phyloP scores from a whole-genome alignment of 106 monocot genomes.

The Allium cepa region DNA sequence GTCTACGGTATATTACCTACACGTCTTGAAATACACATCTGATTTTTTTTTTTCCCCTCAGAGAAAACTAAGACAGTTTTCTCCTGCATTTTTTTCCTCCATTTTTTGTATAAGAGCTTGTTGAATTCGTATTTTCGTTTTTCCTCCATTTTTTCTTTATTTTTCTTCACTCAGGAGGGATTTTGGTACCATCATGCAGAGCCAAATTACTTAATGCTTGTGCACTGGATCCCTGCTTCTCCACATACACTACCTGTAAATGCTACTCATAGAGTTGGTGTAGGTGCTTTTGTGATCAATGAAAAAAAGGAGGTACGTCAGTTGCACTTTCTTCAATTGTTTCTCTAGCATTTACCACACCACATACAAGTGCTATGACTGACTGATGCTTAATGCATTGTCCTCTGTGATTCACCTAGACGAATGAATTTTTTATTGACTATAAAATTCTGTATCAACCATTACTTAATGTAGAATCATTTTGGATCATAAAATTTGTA shows the following conservation, averaged over 20 bases:
- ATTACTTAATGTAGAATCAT: too few species aligned
- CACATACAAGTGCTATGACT: neutral
- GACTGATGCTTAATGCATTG: neutral
- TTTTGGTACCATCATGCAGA: conserved; percentile 99
- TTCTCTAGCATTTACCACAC: too few species aligned
- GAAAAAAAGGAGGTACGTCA: conserved; percentile 63
- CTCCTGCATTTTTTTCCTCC: too few species aligned
- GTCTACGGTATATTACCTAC: too few species aligned
- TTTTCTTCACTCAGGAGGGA: conserved; percentile 57
- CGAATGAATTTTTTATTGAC: neutral
- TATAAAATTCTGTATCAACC: too few species aligned
- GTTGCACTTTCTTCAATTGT: neutral
- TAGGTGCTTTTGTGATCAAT: conserved; percentile 91
- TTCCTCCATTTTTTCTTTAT: too few species aligned
- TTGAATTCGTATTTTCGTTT: too few species aligned
- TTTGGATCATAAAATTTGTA: conserved; percentile 8
- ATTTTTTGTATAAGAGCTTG: too few species aligned
- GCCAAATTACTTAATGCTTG: conserved; percentile 84
- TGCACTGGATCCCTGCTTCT: conserved; percentile 78
- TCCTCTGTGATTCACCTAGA: neutral
- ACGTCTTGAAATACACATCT: too few species aligned
- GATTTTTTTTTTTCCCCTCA: too few species aligned
- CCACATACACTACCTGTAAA: conserved; percentile 78
- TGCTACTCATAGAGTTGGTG: conserved; percentile 82
- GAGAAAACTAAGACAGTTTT: too few species aligned